phyloP scores from a whole-genome alignment of 768 basidiomycete species.

The Lepiota brunneoincarnata region DNA sequence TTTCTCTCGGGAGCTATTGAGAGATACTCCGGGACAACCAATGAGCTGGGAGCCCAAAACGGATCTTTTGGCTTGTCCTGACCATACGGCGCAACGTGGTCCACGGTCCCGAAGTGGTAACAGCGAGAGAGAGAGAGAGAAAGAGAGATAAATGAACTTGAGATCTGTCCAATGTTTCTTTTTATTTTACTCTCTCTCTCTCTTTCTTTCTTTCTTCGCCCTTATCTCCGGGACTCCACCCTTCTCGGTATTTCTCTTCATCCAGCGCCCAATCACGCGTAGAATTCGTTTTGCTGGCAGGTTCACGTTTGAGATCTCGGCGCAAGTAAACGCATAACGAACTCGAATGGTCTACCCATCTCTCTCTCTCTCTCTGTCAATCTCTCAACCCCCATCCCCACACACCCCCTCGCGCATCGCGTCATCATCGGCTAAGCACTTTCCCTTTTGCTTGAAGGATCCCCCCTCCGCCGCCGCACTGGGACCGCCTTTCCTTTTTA shows the following conservation, averaged over 20 bases:
- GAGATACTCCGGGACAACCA: background rate
- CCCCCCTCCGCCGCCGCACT: background rate
- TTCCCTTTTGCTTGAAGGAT: background rate
- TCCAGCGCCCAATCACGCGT: background rate
- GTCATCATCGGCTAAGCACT: background rate
- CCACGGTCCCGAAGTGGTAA: background rate
- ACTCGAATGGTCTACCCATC: background rate
- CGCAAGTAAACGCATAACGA: background rate
- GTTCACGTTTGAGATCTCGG: background rate
- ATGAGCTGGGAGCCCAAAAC: background rate
- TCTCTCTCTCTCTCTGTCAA: background rate
- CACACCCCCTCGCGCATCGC: too few relatives aligned
- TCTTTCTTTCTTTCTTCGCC: background rate
- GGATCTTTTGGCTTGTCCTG: too few relatives aligned
- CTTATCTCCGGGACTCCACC: constrained; percentile 9
- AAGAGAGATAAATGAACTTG: background rate
- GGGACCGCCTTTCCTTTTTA: background rate
- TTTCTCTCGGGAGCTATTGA: constrained; percentile 1
- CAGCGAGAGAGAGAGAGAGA: too few relatives aligned
- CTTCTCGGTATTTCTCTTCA: constrained; percentile 2
- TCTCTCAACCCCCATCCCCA: too few relatives aligned
- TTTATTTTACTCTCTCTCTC: constrained; percentile 4
- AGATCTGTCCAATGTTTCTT: background rate
- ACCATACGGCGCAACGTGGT: too few relatives aligned
- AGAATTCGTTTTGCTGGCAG: background rate